Conservation (phyloP, 2,329 filamentous ascomycete genomes). For the Cadophora sp. region DNA sequence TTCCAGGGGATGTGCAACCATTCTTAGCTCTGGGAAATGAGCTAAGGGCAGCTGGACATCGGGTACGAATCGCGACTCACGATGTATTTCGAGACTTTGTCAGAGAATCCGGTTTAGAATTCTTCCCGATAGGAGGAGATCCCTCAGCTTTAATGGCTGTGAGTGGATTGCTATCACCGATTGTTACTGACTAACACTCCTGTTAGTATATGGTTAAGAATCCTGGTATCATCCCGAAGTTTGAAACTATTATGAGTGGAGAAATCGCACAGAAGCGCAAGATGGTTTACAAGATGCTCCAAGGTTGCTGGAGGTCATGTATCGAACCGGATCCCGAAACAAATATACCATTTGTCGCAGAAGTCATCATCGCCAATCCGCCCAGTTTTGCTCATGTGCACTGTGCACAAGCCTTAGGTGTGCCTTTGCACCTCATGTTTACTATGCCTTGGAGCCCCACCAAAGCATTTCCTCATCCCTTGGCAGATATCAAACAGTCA, state of each 20-base stretch:
- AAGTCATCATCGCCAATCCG: slow-evolving; percentile 40
- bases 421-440: slow-evolving; percentile 32
- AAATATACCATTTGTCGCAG: slow-evolving; percentile 36
- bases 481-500: slow-evolving; percentile 52
- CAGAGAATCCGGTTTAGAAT: slow-evolving; percentile 57
- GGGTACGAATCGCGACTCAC: slow-evolving; percentile 64
- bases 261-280: slow-evolving; percentile 75
- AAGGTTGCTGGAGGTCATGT: slow-evolving; percentile 85
- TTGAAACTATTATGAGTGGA: slow-evolving; percentile 74
- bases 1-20: slow-evolving; percentile 71
- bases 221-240: slow-evolving; percentile 80
- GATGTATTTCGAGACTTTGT: slow-evolving; percentile 60
- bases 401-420: slow-evolving; percentile 30
- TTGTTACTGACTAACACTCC: not conserved
- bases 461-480: slow-evolving; percentile 44
- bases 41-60: slow-evolving; percentile 58
- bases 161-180: not conserved
- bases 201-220: slow-evolving; percentile 78
- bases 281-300: slow-evolving; percentile 76
- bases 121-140: slow-evolving; percentile 69
- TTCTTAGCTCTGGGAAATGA: slow-evolving; percentile 70
- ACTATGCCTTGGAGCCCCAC: slow-evolving; percentile 37
- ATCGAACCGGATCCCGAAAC: slow-evolving; percentile 58
- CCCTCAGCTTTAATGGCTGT: slow-evolving; percentile 74
- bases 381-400: slow-evolving; percentile 41